A percentile compares a stretch with the other conserved stretches of the same genome.
phyloP scores from a whole-genome alignment of 257 asterid genomes.

The Plantago elongata region DNA sequence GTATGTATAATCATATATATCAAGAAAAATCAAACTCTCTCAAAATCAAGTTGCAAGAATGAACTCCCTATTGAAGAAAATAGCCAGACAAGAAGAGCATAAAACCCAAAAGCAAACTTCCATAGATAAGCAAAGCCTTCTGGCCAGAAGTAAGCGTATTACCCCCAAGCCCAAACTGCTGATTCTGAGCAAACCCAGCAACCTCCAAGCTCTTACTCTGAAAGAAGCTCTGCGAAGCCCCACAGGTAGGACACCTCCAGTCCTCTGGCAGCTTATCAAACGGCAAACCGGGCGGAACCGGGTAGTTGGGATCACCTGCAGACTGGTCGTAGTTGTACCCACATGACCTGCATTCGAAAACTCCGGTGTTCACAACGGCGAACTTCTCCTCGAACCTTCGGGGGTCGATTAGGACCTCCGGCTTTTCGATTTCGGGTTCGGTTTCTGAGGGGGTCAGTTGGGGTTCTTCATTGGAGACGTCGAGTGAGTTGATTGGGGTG shows the following conservation, averaged over 20 bases:
- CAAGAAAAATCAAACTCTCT: too few species aligned
- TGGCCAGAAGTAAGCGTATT: slow-evolving; percentile 90
- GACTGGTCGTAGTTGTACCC: slow-evolving; percentile 61
- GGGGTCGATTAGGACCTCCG: slow-evolving; percentile 27
- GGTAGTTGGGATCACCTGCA: slow-evolving; percentile 76
- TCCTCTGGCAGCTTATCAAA: slow-evolving; percentile 78
- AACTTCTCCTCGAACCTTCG: slow-evolving; percentile 80
- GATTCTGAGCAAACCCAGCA: slow-evolving; percentile 93
- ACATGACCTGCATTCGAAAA: slow-evolving; percentile 83
- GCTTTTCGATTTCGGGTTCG: slow-evolving; percentile 23
- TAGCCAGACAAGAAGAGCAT: slow-evolving; percentile 84
- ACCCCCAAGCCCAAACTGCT: slow-evolving; percentile 94
- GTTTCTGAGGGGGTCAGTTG: slow-evolving; percentile 26
- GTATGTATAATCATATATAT: too few species aligned
- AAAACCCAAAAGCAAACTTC: slow-evolving; percentile 65
- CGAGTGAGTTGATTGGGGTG: slow-evolving; percentile 40
- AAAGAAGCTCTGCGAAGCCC: slow-evolving; percentile 86
- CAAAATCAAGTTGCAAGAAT: too few species aligned
- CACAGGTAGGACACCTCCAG: slow-evolving; percentile 94
- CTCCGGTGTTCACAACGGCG: slow-evolving; percentile 85
- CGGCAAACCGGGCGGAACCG: slow-evolving; percentile 88
- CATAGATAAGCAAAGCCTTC: slow-evolving; percentile 80
- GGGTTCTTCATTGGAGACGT: slow-evolving; percentile 77
- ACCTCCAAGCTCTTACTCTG: slow-evolving; percentile 83
- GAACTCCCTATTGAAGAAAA: slow-evolving; percentile 44